A percentile compares a stretch with the other conserved stretches of the same genome.
Evolutionary conservation across 2,329 filamentous ascomycete species (phyloP).

Genomic region (Exophiala dermatitidis): DNA sequence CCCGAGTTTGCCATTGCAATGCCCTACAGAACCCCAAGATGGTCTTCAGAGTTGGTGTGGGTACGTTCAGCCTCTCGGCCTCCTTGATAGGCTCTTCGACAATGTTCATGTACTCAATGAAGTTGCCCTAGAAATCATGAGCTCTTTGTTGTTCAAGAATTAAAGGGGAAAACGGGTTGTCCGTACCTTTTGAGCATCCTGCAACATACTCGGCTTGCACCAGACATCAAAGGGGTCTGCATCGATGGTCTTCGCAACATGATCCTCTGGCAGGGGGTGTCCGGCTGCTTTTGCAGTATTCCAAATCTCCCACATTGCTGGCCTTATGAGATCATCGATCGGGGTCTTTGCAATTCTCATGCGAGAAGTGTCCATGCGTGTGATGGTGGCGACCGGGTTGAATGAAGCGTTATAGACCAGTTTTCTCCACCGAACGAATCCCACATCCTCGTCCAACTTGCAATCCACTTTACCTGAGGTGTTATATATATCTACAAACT

Average conservation of each 20-base stretch:
- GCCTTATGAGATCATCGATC: conserved; percentile 44
- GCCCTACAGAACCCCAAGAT: conserved; percentile 27
- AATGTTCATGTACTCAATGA: conserved; percentile 50
- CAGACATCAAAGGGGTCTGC: conserved; percentile 42
- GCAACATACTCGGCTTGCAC: conserved; percentile 48
- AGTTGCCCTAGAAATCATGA: conserved; percentile 40
- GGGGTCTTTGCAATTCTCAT: conserved; percentile 43
- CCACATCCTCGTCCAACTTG: conserved; percentile 32
- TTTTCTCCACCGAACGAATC: conserved; percentile 30
- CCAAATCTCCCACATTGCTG: conserved; percentile 42
- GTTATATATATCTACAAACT: conserved; percentile 44
- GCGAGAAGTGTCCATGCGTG: conserved; percentile 45
- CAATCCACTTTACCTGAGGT: conserved; percentile 40
- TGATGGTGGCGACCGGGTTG: conserved; percentile 47
- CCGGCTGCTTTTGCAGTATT: conserved; percentile 41
- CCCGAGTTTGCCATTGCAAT: conserved; percentile 27
- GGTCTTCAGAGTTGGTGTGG: conserved; percentile 25
- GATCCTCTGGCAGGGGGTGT: conserved; percentile 36
- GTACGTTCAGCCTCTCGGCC: conserved; percentile 42
- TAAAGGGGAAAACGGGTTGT: neutral
- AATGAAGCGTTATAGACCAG: conserved; percentile 46
- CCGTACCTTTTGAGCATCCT: conserved; percentile 44
- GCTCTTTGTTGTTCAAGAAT: neutral
- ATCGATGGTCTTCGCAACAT: conserved; percentile 44
- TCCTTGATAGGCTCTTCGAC: conserved; percentile 51